Conservation (phyloP, 768 basidiomycete species). For the Sporobolomyces roseus region DNA sequence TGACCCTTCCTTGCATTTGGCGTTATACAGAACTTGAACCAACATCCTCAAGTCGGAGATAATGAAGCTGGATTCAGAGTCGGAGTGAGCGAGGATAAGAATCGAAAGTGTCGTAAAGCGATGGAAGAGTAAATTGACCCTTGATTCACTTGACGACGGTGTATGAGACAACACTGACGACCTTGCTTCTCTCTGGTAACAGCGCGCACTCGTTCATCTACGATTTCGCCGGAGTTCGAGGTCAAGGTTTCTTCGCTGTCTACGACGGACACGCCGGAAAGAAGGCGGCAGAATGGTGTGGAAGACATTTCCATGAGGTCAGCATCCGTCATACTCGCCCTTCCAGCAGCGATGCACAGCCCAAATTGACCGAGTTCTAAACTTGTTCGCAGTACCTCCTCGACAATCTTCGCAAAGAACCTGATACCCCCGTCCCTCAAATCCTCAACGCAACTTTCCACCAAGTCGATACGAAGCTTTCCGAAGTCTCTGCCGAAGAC, state of each 20-base stretch:
- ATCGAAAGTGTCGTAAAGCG: slow-evolving; percentile 75
- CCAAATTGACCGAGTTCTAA: too few relatives aligned
- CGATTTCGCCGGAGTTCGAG: slow-evolving; percentile 77
- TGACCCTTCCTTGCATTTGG: too few relatives aligned
- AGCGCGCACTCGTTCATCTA: slow-evolving; percentile 77
- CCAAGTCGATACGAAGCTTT: slow-evolving; percentile 76
- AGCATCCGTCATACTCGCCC: slow-evolving; percentile 48
- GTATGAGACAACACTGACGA: too few relatives aligned
- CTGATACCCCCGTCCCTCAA: slow-evolving; percentile 68
- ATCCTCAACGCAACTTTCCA: slow-evolving; percentile 92
- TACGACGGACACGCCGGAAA: slow-evolving; percentile 99
- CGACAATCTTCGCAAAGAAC: slow-evolving; percentile 58
- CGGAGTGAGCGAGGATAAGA: slow-evolving; percentile 70
- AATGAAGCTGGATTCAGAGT: slow-evolving; percentile 58
- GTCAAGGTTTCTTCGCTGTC: slow-evolving; percentile 96
- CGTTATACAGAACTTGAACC: slow-evolving; percentile 65
- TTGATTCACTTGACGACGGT: not conserved
- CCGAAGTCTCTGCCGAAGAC: slow-evolving; percentile 76
- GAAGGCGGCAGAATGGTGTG: slow-evolving; percentile 99
- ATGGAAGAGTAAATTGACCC: slow-evolving; percentile 78
- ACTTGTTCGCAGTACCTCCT: slow-evolving; percentile 58
- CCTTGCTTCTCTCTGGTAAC: not conserved
- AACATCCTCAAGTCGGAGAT: slow-evolving; percentile 59
- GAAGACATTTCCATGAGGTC: slow-evolving; percentile 86
- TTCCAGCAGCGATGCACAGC: not conserved